Conservation (phyloP, 108 stramenopile species). For the Asterionellopsis glacialis region DNA sequence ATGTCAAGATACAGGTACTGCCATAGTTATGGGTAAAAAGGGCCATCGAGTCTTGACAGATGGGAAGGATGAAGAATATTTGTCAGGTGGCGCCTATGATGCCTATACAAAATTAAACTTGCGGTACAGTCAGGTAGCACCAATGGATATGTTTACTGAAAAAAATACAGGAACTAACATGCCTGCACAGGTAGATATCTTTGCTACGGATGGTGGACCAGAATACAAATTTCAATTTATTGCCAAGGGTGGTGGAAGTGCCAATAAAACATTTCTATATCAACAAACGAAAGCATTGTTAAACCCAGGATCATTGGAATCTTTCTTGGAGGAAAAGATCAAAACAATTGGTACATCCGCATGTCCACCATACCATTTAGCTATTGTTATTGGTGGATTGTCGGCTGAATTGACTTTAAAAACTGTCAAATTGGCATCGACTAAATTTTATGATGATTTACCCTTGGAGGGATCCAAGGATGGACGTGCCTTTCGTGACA, state of each 20-base stretch:
- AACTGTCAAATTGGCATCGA: conserved; percentile 91
- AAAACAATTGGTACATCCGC: conserved; percentile 94
- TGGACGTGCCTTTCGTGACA: conserved; percentile 92
- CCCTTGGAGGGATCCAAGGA: conserved; percentile 85
- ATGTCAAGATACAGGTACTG: conserved; percentile 97
- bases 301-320: conserved; percentile 80
- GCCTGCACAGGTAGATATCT: conserved; percentile 93
- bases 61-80: conserved; percentile 89
- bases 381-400: conserved; percentile 92
- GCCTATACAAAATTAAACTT: conserved; percentile 90
- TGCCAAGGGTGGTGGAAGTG: conserved; percentile 96
- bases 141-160: conserved; percentile 91
- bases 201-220: conserved; percentile 67
- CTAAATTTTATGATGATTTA: conserved; percentile 91
- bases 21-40: conserved; percentile 90
- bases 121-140: conserved; percentile 93
- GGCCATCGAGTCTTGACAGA: conserved; percentile 91
- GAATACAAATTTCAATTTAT: conserved; percentile 93
- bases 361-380: conserved; percentile 95
- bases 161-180: conserved; percentile 92
- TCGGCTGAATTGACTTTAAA: conserved; percentile 91
- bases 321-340: conserved; percentile 88
- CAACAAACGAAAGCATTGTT: conserved; percentile 95
- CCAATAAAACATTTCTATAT: conserved; percentile 95
- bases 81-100: conserved; percentile 85